Base-by-base conservation (phyloP, 1,284 basidiomycete species). In the Ceratobasidium sp. region DNA sequence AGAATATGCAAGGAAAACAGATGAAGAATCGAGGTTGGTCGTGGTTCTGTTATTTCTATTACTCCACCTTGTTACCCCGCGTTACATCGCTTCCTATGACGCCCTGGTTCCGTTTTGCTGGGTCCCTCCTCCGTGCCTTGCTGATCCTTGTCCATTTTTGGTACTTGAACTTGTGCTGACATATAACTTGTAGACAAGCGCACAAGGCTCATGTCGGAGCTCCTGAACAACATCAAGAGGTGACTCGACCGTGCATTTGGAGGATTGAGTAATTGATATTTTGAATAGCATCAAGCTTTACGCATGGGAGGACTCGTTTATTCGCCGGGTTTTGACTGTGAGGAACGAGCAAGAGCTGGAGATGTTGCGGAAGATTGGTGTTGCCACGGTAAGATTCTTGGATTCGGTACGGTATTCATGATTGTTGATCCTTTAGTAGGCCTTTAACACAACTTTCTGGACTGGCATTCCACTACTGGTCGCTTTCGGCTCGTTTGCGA, bases 301-400 rank as follows among this genome's bases (percentile, higher is more conserved):
- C 75, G 89, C 87, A 7, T 93, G 91, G 96, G 96, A 98, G 79
- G 86, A 89, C 73, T 91, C 93, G 0, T 98, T 96, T 75, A 87
- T 89, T 45, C 83, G 84, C 68, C 87, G 84, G 71, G 84, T 97
- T 20, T 80, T 90, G 29, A 81, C 86, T 8, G 90, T 96, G 4
- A 84, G 96, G 62, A 97, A 98, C 76, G 86, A 93, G 71, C 82
- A 90, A 72, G 96, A 98, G 77, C 78, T 98, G 64, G 86, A 82
- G 69, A 88, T 93, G 84, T 82, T 98, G 25, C 84, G 82, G 70
- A 91, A 89, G 77, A 94, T 96, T 70, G 94, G 92, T 15, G 80
- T 94, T 40, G 79, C 85, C 17, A 88, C 86, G 20, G 88, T 89
- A 68, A 52, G 83, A 77, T 0, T 70, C 40, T 40, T 67, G 45